Conservation (phyloP, 164 flowering plant species). For the Cinnamomum chago region DNA sequence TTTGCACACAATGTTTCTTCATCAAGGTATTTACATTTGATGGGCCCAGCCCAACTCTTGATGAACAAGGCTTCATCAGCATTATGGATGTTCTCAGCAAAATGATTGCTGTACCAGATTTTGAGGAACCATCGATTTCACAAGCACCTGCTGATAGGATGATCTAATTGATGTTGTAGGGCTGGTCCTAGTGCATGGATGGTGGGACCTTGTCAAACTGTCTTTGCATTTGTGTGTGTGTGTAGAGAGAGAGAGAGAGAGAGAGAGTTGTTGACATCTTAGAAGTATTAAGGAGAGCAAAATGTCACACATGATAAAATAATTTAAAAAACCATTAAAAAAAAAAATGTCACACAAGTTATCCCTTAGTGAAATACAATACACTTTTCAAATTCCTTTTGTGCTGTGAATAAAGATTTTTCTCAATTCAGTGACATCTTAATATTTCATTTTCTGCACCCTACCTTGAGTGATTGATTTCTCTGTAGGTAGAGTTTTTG, state of each 20-base stretch:
- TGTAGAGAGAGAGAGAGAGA: too few species aligned
- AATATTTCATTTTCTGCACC: too few species aligned
- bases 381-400: too few species aligned
- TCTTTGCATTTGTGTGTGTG: neutral
- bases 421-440: too few species aligned
- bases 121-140: neutral
- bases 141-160: neutral
- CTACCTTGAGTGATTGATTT: neutral
- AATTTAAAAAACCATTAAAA: too few species aligned
- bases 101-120: neutral
- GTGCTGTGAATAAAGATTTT: too few species aligned
- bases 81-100: neutral
- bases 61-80: neutral
- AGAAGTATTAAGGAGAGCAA: too few species aligned
- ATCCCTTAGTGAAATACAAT: too few species aligned
- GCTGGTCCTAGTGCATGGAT: neutral
- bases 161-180: neutral
- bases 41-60: neutral
- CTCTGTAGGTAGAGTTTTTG: neutral
- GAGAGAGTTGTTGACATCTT: neutral
- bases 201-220: neutral
- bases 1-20: neutral
- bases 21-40: neutral
- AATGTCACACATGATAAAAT: too few species aligned
- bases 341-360: too few species aligned